These are phyloP conservation scores for Phytophthora lateralis DNA, from an alignment of 352 stramenopile genomes.

Conservation along the genomic window DNA sequence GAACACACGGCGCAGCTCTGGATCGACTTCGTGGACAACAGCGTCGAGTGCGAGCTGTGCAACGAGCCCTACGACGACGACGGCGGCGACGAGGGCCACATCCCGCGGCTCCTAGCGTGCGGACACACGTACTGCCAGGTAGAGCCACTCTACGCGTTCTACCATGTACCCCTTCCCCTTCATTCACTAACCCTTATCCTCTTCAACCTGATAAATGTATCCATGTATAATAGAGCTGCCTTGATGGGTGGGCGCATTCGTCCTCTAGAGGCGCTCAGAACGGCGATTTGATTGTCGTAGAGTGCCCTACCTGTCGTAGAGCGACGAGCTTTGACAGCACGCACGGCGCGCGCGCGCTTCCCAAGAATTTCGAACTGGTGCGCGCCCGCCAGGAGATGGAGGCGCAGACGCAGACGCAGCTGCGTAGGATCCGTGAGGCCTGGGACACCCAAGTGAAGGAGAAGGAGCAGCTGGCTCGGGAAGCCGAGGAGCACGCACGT, in stretches of 20 bases:
- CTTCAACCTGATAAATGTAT: slow-evolving; percentile 11
- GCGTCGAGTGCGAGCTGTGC: slow-evolving; percentile 86
- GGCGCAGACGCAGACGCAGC: slow-evolving; percentile 61
- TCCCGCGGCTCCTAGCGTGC: slow-evolving; percentile 73
- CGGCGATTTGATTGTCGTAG: slow-evolving; percentile 41
- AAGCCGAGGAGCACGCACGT: slow-evolving; percentile 75
- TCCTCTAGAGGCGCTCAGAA: slow-evolving; percentile 18
- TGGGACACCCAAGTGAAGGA: slow-evolving; percentile 71
- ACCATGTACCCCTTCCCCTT: slow-evolving; percentile 8
- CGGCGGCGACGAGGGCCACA: slow-evolving; percentile 58
- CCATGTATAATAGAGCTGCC: slow-evolving; percentile 55
- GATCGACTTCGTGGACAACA: slow-evolving; percentile 77
- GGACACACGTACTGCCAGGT: slow-evolving; percentile 88
- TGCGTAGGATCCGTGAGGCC: slow-evolving; percentile 50
- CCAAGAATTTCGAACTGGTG: slow-evolving; percentile 88
- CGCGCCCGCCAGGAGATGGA: slow-evolving; percentile 87
- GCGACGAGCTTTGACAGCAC: slow-evolving; percentile 52
- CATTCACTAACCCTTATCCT: slow-evolving; percentile 2
- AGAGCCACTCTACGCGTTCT: slow-evolving; percentile 7
- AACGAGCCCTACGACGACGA: slow-evolving; percentile 85
- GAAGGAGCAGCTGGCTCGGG: slow-evolving; percentile 72
- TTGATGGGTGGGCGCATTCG: slow-evolving; percentile 62
- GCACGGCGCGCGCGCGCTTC: slow-evolving; percentile 55
- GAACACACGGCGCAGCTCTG: slow-evolving; percentile 62
- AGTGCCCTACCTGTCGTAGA: slow-evolving; percentile 79